Percentiles rank a stretch among this genome's conserved stretches.
These are phyloP conservation scores for Microascus cirrosus DNA, from an alignment of 2,329 filamentous ascomycete genomes.

Conservation along the genomic window DNA sequence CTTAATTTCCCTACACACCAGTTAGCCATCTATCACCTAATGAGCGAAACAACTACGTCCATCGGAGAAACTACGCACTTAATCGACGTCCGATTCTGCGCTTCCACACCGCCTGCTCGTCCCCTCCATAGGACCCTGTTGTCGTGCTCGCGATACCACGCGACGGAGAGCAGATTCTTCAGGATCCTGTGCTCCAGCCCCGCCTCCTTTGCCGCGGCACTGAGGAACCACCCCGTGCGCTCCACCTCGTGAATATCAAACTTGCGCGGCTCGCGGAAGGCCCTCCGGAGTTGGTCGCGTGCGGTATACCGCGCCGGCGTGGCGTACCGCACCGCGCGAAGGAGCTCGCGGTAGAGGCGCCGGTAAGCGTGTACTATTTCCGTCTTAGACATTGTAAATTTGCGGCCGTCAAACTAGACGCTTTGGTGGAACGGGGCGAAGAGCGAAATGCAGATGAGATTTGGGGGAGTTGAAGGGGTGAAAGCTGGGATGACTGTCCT, in stretches of 20 bases:
- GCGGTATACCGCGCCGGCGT: slow-evolving; percentile 54
- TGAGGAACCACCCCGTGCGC: slow-evolving; percentile 60
- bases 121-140: slow-evolving; percentile 9
- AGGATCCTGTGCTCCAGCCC: slow-evolving; percentile 64
- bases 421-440: not conserved
- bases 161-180: slow-evolving; percentile 52
- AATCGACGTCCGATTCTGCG: slow-evolving; percentile 9
- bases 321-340: slow-evolving; percentile 64
- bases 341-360: slow-evolving; percentile 51
- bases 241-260: slow-evolving; percentile 42
- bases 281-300: slow-evolving; percentile 45
- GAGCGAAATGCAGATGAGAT: not conserved
- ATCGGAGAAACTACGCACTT: not conserved
- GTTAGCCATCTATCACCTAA: not conserved
- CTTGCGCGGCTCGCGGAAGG: slow-evolving; percentile 36
- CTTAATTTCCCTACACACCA: slow-evolving; percentile 7
- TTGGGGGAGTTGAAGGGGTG: not conserved
- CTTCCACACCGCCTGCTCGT: slow-evolving; percentile 8
- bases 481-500: no score
- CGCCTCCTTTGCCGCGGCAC: slow-evolving; percentile 48
- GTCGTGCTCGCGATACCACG: slow-evolving; percentile 22
- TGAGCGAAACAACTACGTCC: slow-evolving; percentile 7
- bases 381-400: slow-evolving; percentile 9
- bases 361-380: slow-evolving; percentile 57
- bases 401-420: not conserved